Percentiles rank a stretch among this genome's conserved stretches.
These are phyloP conservation scores for Cordia subcordata DNA, from an alignment of 257 asterid species.

Conservation along the genomic window DNA sequence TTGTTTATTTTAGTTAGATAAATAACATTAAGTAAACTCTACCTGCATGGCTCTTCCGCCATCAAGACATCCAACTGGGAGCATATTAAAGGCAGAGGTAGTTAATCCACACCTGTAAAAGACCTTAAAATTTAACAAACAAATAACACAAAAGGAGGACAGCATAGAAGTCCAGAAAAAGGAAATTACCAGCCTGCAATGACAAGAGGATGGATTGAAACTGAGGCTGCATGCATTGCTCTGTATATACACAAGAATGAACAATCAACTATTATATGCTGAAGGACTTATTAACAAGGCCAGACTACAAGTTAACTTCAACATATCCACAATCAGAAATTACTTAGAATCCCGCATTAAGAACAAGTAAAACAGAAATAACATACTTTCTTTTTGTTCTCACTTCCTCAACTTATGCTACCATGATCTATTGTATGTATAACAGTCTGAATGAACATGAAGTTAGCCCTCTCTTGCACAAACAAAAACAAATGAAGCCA, in stretches of 20 bases:
- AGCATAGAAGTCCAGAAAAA: slow-evolving; percentile 10
- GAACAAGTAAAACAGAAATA: not conserved
- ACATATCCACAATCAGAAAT: not conserved
- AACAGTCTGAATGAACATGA: not conserved
- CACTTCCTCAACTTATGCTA: not conserved
- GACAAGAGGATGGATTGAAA: slow-evolving; percentile 83
- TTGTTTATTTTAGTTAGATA: too few relatives aligned
- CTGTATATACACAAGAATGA: slow-evolving; percentile 32
- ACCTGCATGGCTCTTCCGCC: slow-evolving; percentile 99
- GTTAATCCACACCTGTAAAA: slow-evolving; percentile 86
- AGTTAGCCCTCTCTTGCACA: not conserved
- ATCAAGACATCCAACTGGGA: slow-evolving; percentile 93
- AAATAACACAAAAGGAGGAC: slow-evolving; percentile 4
- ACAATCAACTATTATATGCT: slow-evolving; percentile 8
- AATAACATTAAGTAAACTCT: not conserved
- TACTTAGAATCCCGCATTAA: not conserved
- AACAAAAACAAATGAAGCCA: not conserved
- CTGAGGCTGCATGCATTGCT: slow-evolving; percentile 74
- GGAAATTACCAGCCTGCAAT: slow-evolving; percentile 88
- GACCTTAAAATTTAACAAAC: slow-evolving; percentile 7
- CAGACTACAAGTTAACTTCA: not conserved
- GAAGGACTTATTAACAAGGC: slow-evolving; percentile 1
- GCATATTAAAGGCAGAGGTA: slow-evolving; percentile 89
- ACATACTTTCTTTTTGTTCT: not conserved
- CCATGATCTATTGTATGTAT: not conserved